Evolutionary conservation across 2,329 filamentous ascomycete species (phyloP).

Genomic region (Lecanosticta acicola): DNA sequence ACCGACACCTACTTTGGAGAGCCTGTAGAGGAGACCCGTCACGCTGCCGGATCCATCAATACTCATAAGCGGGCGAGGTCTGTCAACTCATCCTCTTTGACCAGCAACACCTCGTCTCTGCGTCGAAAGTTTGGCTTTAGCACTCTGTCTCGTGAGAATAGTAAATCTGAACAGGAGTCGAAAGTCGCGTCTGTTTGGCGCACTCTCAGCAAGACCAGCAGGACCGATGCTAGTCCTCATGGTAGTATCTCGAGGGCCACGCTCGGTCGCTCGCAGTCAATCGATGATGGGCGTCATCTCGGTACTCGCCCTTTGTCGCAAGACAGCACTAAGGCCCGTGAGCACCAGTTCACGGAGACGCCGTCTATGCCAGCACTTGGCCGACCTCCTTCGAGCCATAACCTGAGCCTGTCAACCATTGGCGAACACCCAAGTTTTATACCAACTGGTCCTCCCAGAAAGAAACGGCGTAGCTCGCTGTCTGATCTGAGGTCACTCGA

Average conservation of each 20-base stretch:
- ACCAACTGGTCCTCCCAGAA: constrained; percentile 49
- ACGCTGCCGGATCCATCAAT: constrained; percentile 19
- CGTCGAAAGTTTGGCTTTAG: constrained; percentile 79
- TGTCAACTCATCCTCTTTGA: constrained; percentile 66
- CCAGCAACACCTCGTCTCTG: constrained; percentile 80
- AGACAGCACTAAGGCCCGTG: constrained; percentile 41
- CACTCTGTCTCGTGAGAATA: constrained; percentile 66
- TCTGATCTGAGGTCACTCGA: constrained; percentile 75
- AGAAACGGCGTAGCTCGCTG: constrained; percentile 84
- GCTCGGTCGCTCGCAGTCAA: constrained; percentile 67
- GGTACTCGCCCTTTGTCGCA: constrained; percentile 51
- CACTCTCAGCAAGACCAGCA: constrained; percentile 74
- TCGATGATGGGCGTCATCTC: constrained; percentile 57
- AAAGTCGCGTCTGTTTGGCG: constrained; percentile 74
- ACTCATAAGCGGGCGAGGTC: constrained; percentile 51
- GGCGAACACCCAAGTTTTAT: constrained; percentile 44
- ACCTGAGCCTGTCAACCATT: constrained; percentile 45
- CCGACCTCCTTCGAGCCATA: constrained; percentile 21
- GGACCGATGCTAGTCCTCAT: constrained; percentile 55
- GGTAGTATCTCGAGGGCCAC: constrained; percentile 62
- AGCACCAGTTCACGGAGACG: neutral
- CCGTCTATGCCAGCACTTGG: constrained; percentile 12
- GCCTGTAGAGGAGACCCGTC: constrained; percentile 27
- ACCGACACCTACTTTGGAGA: constrained; percentile 83
- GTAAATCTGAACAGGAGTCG: constrained; percentile 64